Evolutionary conservation across 805 yeast genomes (phyloP), one percentile per base, ranked within the genome.

Genomic region (Starmerella scarabaei): DNA sequence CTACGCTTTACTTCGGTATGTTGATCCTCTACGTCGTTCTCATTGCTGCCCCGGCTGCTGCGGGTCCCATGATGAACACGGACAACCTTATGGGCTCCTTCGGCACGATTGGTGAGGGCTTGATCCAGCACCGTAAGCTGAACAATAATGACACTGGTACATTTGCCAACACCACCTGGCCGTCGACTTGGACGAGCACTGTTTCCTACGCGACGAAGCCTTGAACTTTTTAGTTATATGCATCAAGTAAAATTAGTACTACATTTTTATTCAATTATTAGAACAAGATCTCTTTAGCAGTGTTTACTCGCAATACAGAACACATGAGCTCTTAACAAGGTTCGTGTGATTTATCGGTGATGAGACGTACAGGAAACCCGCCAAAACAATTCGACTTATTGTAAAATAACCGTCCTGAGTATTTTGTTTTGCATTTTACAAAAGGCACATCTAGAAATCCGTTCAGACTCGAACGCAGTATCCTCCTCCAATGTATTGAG

Each of bases 21-120:
- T 65, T 93, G 54, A 58, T 73, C 36, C 56, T 84, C 44, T 85
- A 85, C 54, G 73, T 76, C 49, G 78, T 72, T 35, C 63, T 88
- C 61, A 77, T 91, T 57, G 79, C 77, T 49, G 96, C 91, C 33
- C 98, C 99, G 50, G 94, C 94, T 27, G 79, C 73, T 49, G 97
- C 88, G 21, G 73, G 83, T 35, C 64, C 71, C 40, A 65, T 69
- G 40, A 67, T 76, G 49, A 57, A 66, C 50, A 50, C 65, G 42
- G 63, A 63, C 36, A 50, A 51, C 37, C 31, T 41, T 11, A 11
- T 30, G 8, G 61, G 61, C 35, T 50, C 52, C 33, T 49, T 64
- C 20, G 46, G 57, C 36, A 35, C 38, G 34, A 33, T 53, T 38
- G 56, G 65, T 26, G 61, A 66, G 27, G 94, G 94, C 59, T 62